phyloP scores from a whole-genome alignment of 768 basidiomycete genomes.

The Chalciporus chontae region DNA sequence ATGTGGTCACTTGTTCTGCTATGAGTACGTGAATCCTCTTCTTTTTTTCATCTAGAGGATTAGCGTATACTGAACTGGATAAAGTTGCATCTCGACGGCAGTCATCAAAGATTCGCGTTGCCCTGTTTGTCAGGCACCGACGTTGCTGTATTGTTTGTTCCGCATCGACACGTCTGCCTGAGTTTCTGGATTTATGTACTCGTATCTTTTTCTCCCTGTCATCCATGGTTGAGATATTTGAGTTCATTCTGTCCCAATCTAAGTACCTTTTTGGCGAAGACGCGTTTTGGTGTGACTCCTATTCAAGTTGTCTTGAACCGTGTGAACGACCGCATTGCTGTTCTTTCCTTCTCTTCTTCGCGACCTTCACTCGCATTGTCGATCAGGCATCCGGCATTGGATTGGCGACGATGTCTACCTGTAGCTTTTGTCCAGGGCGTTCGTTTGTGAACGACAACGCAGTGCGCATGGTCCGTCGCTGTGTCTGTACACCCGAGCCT shows the following conservation, averaged over 20 bases:
- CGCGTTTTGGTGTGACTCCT: neutral
- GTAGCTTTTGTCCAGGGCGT: constrained; percentile 17
- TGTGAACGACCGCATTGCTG: neutral
- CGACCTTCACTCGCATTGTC: neutral
- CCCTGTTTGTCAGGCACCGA: constrained; percentile 50
- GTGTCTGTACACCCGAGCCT: neutral
- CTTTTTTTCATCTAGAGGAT: neutral
- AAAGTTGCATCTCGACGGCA: constrained; percentile 51
- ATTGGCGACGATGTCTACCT: constrained; percentile 16
- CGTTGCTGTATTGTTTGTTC: constrained; percentile 55
- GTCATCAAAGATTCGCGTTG: constrained; percentile 46
- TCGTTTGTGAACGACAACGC: constrained; percentile 10
- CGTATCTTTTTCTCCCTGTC: neutral
- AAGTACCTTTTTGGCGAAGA: neutral
- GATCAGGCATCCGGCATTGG: neutral
- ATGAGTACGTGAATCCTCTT: constrained; percentile 29
- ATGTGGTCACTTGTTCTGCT: constrained; percentile 65
- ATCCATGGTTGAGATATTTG: neutral
- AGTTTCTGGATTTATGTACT: neutral
- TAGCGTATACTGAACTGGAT: neutral
- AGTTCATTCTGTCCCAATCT: neutral
- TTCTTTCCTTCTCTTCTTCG: neutral
- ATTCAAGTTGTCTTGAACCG: neutral
- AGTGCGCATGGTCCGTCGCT: constrained; percentile 15
- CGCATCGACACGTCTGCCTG: constrained; percentile 40